Evolutionary conservation across 2,329 filamentous ascomycete genomes (phyloP).

Genomic region (Penicillium paneum): DNA sequence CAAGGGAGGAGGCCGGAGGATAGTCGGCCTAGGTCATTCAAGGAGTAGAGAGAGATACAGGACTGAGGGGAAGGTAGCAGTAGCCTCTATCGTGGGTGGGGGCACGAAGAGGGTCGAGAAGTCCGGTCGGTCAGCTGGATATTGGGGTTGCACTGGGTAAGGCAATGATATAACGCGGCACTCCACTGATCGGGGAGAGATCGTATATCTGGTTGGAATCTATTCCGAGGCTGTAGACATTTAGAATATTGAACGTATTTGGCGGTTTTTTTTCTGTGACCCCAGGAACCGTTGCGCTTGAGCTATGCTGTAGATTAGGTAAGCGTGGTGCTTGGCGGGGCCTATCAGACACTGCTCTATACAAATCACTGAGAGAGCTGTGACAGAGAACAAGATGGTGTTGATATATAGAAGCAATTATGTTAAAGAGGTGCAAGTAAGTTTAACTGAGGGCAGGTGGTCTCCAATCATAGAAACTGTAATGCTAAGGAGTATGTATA

Average conservation of each 20-base stretch:
- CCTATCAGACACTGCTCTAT: conserved; percentile 12
- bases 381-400: not conserved
- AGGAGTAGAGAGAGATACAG: conserved; percentile 8
- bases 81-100: not conserved
- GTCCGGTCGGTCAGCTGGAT: conserved; percentile 1
- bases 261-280: not conserved
- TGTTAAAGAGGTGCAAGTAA: not conserved
- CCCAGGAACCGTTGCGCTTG: conserved; percentile 15
- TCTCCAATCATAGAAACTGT: not conserved
- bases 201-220: not conserved
- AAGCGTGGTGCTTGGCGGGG: conserved; percentile 1
- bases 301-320: conserved; percentile 14
- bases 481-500: not conserved
- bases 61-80: conserved; percentile 14
- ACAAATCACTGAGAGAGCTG: conserved; percentile 5
- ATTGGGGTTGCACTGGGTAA: conserved; percentile 19
- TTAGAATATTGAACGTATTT: not conserved
- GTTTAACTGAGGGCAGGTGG: not conserved
- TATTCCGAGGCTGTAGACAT: conserved; percentile 9
- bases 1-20: conserved; percentile 10
- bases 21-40: conserved; percentile 16
- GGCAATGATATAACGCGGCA: conserved; percentile 5
- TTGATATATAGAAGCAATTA: not conserved
- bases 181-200: conserved; percentile 4
- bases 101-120: not conserved